These are phyloP conservation scores for Esteya vermicola DNA, from an alignment of 2,329 filamentous ascomycete species.

Conservation along the genomic window DNA sequence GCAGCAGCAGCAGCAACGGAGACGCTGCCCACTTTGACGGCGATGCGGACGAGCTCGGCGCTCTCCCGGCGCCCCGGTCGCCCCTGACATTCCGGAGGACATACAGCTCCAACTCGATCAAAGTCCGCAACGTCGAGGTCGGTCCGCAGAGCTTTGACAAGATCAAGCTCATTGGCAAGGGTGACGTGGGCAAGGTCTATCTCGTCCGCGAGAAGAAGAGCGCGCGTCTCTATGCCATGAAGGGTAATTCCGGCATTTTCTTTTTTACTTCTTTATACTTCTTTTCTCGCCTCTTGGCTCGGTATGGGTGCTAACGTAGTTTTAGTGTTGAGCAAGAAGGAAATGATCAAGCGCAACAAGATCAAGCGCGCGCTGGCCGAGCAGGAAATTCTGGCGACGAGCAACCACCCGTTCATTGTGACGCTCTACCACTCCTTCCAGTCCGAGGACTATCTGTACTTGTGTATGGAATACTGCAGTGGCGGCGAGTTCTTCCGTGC, in stretches of 20 bases:
- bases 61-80: conserved; percentile 54
- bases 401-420: conserved; percentile 98
- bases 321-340: conserved; percentile 92
- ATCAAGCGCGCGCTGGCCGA: conserved; percentile 96
- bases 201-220: conserved; percentile 97
- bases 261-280: conserved; percentile 12
- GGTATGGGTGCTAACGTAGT: neutral
- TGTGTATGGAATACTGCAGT: conserved; percentile 99
- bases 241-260: no score
- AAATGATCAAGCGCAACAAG: conserved; percentile 99
- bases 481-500: conserved; percentile 97
- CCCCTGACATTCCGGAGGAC: conserved; percentile 76
- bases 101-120: conserved; percentile 98
- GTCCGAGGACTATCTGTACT: conserved; percentile 92
- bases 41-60: conserved; percentile 37
- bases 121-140: conserved; percentile 93
- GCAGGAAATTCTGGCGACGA: conserved; percentile 94
- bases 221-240: conserved; percentile 91
- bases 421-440: conserved; percentile 98
- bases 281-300: neutral
- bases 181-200: conserved; percentile 97
- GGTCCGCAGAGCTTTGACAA: conserved; percentile 95
- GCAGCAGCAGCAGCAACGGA: conserved; percentile 19
- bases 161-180: conserved; percentile 98
- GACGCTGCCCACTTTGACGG: conserved; percentile 14